Evolutionary conservation across 2,329 filamentous ascomycete species (phyloP).

Genomic region (Sphaerulina vaccinii): DNA sequence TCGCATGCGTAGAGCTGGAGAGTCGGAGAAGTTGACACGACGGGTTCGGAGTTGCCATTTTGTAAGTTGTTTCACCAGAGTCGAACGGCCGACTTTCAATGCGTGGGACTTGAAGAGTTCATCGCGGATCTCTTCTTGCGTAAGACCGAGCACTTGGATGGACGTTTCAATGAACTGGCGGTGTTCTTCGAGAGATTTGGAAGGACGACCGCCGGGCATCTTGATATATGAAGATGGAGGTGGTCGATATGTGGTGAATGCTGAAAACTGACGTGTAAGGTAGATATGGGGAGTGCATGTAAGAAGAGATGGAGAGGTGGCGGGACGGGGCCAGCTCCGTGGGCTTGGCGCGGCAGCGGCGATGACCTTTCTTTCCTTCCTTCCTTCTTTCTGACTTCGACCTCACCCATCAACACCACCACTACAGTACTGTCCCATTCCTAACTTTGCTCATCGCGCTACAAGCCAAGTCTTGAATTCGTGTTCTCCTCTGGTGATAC

Average conservation of each 20-base stretch:
- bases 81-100: constrained; percentile 13
- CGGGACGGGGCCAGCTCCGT: not conserved
- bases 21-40: constrained; percentile 13
- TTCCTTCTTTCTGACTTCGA: not conserved
- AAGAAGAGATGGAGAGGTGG: not conserved
- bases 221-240: not conserved
- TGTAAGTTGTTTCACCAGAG: constrained; percentile 5
- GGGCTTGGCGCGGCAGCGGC: not conserved
- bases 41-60: constrained; percentile 9
- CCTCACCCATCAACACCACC: not conserved
- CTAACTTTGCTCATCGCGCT: no score
- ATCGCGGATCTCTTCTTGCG: constrained; percentile 2
- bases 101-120: constrained; percentile 10
- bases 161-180: constrained; percentile 9
- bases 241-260: not conserved
- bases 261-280: not conserved
- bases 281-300: not conserved
- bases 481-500: no score
- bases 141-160: constrained; percentile 8
- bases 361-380: not conserved
- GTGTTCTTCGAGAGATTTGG: constrained; percentile 9
- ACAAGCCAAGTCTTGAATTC: no score
- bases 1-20: constrained; percentile 11
- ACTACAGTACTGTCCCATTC: no score
- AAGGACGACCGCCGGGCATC: constrained; percentile 10